phyloP scores from a whole-genome alignment of 306 rosid genomes.

The Begonia loranthoides region DNA sequence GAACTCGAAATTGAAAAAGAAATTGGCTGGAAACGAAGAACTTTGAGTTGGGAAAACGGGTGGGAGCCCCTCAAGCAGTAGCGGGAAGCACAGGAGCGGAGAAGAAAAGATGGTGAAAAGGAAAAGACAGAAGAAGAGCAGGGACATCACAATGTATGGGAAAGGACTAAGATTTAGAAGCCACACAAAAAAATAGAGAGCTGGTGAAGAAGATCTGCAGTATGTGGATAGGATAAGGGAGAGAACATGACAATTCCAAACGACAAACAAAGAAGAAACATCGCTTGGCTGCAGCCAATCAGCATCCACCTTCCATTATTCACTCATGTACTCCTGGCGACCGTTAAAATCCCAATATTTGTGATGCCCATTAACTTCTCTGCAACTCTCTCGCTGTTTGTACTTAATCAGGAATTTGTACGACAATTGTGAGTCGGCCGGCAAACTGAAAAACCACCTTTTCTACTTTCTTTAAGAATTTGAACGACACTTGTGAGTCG shows the following conservation, averaged over 20 bases:
- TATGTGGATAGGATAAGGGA: constrained; percentile 34
- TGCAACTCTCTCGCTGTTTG: too few relatives aligned
- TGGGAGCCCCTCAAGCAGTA: neutral
- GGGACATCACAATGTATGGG: constrained; percentile 10
- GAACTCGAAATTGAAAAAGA: neutral
- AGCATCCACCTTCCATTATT: too few relatives aligned
- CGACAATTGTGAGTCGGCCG: too few relatives aligned
- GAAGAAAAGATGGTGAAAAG: neutral
- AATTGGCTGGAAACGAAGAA: neutral
- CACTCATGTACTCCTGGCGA: constrained; percentile 10
- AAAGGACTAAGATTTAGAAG: constrained; percentile 8
- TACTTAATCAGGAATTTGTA: too few relatives aligned
- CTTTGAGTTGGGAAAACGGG: neutral
- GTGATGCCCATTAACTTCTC: constrained; percentile 15
- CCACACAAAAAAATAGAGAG: constrained; percentile 33
- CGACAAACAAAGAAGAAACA: neutral
- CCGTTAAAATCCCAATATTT: constrained; percentile 11
- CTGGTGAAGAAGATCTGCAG: neutral
- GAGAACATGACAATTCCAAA: constrained; percentile 11
- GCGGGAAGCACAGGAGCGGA: neutral
- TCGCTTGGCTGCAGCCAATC: too few relatives aligned
- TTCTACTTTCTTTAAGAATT: too few relatives aligned
- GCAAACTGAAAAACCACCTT: too few relatives aligned
- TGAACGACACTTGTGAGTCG: too few relatives aligned
- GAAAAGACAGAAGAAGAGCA: constrained; percentile 10